Base-by-base conservation (phyloP, 2,329 filamentous ascomycete genomes). In the Fusarium proliferatum region DNA sequence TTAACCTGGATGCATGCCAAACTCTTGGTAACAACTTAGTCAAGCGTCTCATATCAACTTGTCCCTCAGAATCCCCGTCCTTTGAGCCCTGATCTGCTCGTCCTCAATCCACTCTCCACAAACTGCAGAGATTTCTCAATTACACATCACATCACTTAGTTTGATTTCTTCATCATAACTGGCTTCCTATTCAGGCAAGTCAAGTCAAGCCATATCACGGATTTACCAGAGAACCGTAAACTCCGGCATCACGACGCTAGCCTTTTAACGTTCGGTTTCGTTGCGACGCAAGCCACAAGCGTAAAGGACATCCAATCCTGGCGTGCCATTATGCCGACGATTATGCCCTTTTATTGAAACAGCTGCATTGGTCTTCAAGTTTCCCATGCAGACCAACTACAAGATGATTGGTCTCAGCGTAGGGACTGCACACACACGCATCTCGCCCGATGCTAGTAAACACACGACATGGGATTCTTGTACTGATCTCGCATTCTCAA, bases 271-370 rank as follows among this genome's bases (percentile, higher is more conserved):
- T 36, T 61, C 30, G 30, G 55, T 36, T 9, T 59, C 36, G 28
- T 13, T 56, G 30, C 58, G n/a, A 43, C 48, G 48, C 58, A 56
- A 39, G 38, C 38, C 61, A 61, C 36, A 61, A n/a, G 33, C 23
- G 23, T 30, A 51, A 10, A 33, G 30, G 28, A 13, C 10, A 59
- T 46, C 58, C 58, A 36, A 43, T 48, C 60, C 43, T 46, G 23
- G 41, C 30, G 19, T 33, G 8, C 7, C 17, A 34, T 41, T 45
- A 26, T 46, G 16, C 36, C 34, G 36, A 26, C 17, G 33, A 53
- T 58, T 51, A 67, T 71, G 56, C 19, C 51, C 43, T 34, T 41
- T 39, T 71, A 16, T 6, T 67, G 66, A 66, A 66, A 71, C 55
- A 43, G 43, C 15, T 67, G 34, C 67, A 66, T 67, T 38, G 42